Evolutionary conservation across 345 rosid species (phyloP).

Genomic region (Populus ilicifolia): DNA sequence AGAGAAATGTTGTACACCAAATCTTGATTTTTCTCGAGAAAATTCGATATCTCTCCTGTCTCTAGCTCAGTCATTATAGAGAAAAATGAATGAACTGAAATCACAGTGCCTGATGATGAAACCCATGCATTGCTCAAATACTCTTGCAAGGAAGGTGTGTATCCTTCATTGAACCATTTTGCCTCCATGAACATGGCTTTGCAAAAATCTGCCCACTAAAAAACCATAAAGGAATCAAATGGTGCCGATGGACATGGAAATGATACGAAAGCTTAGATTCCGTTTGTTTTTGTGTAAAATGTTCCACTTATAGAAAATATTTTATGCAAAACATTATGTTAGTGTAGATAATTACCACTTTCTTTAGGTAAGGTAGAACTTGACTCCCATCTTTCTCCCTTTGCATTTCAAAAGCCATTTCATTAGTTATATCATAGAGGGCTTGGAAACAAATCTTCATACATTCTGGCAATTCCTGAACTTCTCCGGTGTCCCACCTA

Average conservation of each 20-base stretch:
- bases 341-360: slow-evolving; percentile 31
- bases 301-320: too few relatives aligned
- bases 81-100: slow-evolving; percentile 30
- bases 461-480: slow-evolving; percentile 35
- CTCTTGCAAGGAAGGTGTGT: slow-evolving; percentile 38
- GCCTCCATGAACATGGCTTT: slow-evolving; percentile 45
- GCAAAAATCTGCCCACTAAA: slow-evolving; percentile 56
- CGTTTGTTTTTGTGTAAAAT: too few relatives aligned
- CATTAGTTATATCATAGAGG: slow-evolving; percentile 25
- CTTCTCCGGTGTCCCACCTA: slow-evolving; percentile 38
- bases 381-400: slow-evolving; percentile 21
- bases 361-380: slow-evolving; percentile 28
- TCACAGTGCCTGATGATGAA: slow-evolving; percentile 39
- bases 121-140: slow-evolving; percentile 43
- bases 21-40: slow-evolving; percentile 18
- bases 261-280: background rate
- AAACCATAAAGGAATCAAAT: background rate
- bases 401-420: slow-evolving; percentile 39
- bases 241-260: background rate
- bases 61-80: slow-evolving; percentile 5
- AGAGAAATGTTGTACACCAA: slow-evolving; percentile 31
- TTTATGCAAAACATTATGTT: too few relatives aligned
- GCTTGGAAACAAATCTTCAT: slow-evolving; percentile 45
- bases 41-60: slow-evolving; percentile 5
- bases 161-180: slow-evolving; percentile 35